Evolutionary conservation across 208 protist genomes (phyloP), one percentile per base, ranked within the genome.

Genomic region (Crithidia thermophila): DNA sequence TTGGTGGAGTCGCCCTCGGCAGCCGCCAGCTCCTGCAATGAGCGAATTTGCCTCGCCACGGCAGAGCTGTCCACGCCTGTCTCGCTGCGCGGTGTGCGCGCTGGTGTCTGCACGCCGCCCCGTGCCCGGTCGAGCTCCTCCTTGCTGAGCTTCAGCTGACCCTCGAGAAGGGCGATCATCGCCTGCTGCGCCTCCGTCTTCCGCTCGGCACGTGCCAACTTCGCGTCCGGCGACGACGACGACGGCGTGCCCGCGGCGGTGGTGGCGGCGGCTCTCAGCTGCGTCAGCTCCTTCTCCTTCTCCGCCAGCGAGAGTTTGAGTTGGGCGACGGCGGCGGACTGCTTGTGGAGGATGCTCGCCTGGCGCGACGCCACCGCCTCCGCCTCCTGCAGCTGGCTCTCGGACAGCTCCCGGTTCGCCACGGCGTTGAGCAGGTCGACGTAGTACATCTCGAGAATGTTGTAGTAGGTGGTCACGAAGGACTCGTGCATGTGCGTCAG

Each of bases 351-450:
- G 13, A 79, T 37, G 31, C 23, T 34, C 18, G 67, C 40, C 55
- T 88, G 79, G 37, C 76, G 64, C n/a, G 40, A 45, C 27, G 76
- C 73, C 16, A 85, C 40, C 9, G 59, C 68, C 52, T 81, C 73
- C 47, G 69, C 59, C 55, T 72, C 57, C 27, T 76, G 53, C 34
- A 85, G 72, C 49, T 83, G 72, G 36, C 36, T 34, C 55, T 74
- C 73, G 18, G 77, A 50, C 57, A 85, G 23, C 56, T 83, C 83
- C 13, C 77, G 59, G 37, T 77, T 74, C 21, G 58, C 76, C 28
- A 92, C 74, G 21, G 75, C 69, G 53, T 80, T 73, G 11, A 89
- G 53, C 23, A 87, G 61, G 55, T 89, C 86, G 10, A 92, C 72
- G 71, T 87, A 85, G 74, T 87, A 85, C 55, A 77, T 75, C 55